Evolutionary conservation across 176 grass and related monocot genomes (phyloP).

Genomic region (Oryza officinalis): DNA sequence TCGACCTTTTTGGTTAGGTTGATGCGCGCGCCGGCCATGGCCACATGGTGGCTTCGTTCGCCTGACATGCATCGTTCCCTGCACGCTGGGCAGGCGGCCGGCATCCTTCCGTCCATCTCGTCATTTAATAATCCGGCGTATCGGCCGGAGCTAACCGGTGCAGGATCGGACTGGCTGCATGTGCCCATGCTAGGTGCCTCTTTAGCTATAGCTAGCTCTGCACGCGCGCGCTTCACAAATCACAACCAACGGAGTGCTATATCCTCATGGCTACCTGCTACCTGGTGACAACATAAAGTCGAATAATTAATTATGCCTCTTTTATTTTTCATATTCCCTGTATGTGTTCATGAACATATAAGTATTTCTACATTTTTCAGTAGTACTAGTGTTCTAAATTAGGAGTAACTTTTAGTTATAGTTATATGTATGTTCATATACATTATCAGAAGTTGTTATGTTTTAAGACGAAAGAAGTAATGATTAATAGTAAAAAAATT

Average conservation of each 20-base stretch:
- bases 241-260: background rate
- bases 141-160: conserved; percentile 1
- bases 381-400: too few species aligned
- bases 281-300: background rate
- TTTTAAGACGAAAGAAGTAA: too few species aligned
- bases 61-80: background rate
- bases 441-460: too few species aligned
- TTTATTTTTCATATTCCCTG: too few species aligned
- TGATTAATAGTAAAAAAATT: too few species aligned
- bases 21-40: too few species aligned
- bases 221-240: background rate
- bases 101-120: background rate
- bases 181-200: background rate
- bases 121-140: conserved; percentile 17
- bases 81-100: too few species aligned
- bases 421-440: too few species aligned
- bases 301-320: background rate
- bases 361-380: too few species aligned
- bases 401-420: too few species aligned
- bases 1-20: too few species aligned
- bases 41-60: background rate
- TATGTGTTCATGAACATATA: too few species aligned
- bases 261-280: background rate
- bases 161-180: background rate
- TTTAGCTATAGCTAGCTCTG: background rate